Evolutionary conservation across 768 basidiomycete genomes (phyloP), one percentile per base, ranked within the genome.

Genomic region (Termitomyces sp.): DNA sequence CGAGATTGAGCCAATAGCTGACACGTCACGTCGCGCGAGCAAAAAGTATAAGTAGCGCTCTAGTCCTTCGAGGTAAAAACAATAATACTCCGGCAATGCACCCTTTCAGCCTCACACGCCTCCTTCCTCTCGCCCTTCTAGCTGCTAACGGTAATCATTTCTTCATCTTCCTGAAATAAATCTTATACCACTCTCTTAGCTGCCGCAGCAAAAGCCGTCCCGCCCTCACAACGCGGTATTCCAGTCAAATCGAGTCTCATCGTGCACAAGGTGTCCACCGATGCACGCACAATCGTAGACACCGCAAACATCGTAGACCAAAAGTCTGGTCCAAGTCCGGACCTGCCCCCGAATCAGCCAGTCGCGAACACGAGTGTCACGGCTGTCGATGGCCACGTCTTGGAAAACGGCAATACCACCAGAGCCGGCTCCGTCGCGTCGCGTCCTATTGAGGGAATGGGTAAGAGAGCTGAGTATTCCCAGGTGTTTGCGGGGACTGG

Each of bases 301-400:
- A 76, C 74, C 2, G 69, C 60, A 12, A 15, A 50, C 6, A 58
- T 66, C 22, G 72, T 78, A 30, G 65, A 75, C 60, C 76, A 77
- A 63, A 77, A 77, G 57, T 54, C 64, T 2, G 70, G 73, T 3
- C 71, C 72, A 0, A 56, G 57, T 2, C 60, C 60, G 30, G 64
- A 65, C 32, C 55, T 63, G 1, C 64, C 59, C 0, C 76, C 77
- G 0, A 60, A 74, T 54, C 66, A 67, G 7, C 72, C 75, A 15
- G 65, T 73, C 28, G 61, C 70, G 0, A 64, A 67, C 2, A 77
- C 75, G 0, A 57, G 60, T 1, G 65, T 80, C 52, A 79, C 77
- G 32, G 77, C 77, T 2, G 57, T 78, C 37, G 77, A 80, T 60
- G 78, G 78, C 8, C 51, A 66, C 28, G 57, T 78, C 21, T 66